Evolutionary conservation across 768 basidiomycete species (phyloP).

Genomic region (Termitomyces sp.): DNA sequence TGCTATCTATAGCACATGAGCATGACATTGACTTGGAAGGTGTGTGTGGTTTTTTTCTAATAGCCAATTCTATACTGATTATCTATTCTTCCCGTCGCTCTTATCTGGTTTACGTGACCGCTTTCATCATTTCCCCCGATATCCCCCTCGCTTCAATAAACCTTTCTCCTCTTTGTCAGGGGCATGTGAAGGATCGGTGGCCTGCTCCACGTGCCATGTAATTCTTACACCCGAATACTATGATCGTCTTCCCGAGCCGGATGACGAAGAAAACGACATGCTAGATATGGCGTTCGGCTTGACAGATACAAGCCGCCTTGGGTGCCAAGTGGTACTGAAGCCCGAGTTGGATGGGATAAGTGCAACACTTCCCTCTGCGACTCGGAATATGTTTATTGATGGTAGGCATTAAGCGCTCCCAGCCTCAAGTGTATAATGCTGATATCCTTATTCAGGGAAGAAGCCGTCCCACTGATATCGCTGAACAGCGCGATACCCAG

Average conservation of each 20-base stretch:
- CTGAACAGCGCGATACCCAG: neutral
- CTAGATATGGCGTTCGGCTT: slow-evolving; percentile 97
- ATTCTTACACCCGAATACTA: slow-evolving; percentile 81
- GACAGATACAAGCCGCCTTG: slow-evolving; percentile 86
- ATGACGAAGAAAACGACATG: slow-evolving; percentile 98
- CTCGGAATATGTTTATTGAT: slow-evolving; percentile 97
- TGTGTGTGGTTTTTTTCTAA: slow-evolving; percentile 29
- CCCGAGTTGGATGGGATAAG: slow-evolving; percentile 82
- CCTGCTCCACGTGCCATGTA: slow-evolving; percentile 97
- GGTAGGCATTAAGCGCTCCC: slow-evolving; percentile 50
- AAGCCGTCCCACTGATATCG: slow-evolving; percentile 7
- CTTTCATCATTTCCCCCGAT: neutral
- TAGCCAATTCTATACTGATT: neutral
- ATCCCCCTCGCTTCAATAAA: neutral
- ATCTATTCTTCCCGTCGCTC: neutral
- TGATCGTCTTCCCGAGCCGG: slow-evolving; percentile 86
- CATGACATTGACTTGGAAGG: slow-evolving; percentile 96
- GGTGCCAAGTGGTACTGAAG: slow-evolving; percentile 77
- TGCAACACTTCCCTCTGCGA: slow-evolving; percentile 85
- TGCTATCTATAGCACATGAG: slow-evolving; percentile 89
- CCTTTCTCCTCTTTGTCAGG: slow-evolving; percentile 43
- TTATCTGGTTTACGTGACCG: neutral
- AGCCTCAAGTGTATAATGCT: neutral
- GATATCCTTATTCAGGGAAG: neutral
- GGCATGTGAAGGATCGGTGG: slow-evolving; percentile 95